Evolutionary conservation across 73 alveolate genomes (phyloP).

Genomic region (Symbiodinium natans): DNA sequence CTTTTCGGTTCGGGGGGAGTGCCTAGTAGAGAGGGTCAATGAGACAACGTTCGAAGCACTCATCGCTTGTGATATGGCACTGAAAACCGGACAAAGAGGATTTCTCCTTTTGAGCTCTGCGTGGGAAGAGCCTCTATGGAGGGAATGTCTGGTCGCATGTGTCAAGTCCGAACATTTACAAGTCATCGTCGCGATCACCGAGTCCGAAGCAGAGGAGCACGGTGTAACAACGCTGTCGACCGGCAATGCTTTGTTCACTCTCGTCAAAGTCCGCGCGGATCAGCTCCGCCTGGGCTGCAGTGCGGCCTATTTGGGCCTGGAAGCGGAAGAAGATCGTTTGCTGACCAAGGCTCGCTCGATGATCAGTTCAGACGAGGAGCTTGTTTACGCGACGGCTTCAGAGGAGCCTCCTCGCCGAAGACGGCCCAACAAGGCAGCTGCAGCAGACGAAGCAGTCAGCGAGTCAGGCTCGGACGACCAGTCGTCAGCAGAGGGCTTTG

Average conservation of each 20-base stretch:
- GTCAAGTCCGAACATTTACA: background rate
- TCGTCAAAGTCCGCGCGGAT: background rate
- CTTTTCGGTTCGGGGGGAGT: no score
- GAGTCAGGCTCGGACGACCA: background rate
- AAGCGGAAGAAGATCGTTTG: background rate
- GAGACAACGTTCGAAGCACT: no score
- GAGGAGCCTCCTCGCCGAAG: no score
- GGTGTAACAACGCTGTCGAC: background rate
- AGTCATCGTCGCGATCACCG: background rate
- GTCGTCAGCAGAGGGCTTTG: background rate
- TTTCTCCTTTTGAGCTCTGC: background rate
- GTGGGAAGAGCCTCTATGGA: background rate
- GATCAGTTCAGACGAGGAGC: background rate
- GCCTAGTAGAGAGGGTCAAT: no score
- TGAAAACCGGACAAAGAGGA: background rate
- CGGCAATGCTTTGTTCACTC: background rate
- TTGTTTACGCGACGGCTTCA: slow-evolving; percentile 22
- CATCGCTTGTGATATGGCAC: background rate
- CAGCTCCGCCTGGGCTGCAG: background rate
- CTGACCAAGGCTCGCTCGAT: background rate
- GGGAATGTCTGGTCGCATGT: background rate
- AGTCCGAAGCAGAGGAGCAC: background rate
- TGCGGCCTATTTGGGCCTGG: background rate
- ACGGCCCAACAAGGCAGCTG: background rate
- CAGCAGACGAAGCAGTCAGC: background rate